Conservation (phyloP, 257 asterid genomes). For the Euphrasia confusa region DNA sequence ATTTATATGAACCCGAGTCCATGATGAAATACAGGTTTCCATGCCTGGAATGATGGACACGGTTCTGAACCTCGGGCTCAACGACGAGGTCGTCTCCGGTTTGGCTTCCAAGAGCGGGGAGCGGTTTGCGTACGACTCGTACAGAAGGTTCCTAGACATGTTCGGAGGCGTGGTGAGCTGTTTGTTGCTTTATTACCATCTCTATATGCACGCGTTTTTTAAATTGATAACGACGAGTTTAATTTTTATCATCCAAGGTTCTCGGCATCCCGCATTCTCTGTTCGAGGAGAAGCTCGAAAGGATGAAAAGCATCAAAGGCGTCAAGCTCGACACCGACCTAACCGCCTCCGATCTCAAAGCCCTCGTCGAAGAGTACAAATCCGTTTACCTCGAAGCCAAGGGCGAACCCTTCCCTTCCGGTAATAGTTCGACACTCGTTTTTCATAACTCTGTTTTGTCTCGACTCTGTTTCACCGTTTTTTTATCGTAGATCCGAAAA, state of each 20-base stretch:
- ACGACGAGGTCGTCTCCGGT: constrained; percentile 78
- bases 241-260: constrained; percentile 49
- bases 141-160: constrained; percentile 90
- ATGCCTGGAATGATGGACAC: constrained; percentile 99
- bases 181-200: neutral
- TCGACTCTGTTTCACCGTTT: too few species aligned
- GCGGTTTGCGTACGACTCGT: constrained; percentile 87
- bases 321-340: constrained; percentile 71
- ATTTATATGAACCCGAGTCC: neutral
- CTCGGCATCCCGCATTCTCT: constrained; percentile 81
- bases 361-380: constrained; percentile 82
- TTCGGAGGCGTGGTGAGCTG: constrained; percentile 82
- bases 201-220: too few species aligned
- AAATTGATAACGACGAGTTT: neutral
- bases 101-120: constrained; percentile 91
- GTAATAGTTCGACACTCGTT: too few species aligned
- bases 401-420: constrained; percentile 87
- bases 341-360: constrained; percentile 77
- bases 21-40: constrained; percentile 48
- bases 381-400: constrained; percentile 62
- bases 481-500: constrained; percentile 54
- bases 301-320: constrained; percentile 50
- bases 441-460: too few species aligned
- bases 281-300: constrained; percentile 75
- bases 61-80: constrained; percentile 82